These are phyloP conservation scores for Coemansia asiatica DNA, from an alignment of 192 early-diverging fungal genomes.

Conservation along the genomic window DNA sequence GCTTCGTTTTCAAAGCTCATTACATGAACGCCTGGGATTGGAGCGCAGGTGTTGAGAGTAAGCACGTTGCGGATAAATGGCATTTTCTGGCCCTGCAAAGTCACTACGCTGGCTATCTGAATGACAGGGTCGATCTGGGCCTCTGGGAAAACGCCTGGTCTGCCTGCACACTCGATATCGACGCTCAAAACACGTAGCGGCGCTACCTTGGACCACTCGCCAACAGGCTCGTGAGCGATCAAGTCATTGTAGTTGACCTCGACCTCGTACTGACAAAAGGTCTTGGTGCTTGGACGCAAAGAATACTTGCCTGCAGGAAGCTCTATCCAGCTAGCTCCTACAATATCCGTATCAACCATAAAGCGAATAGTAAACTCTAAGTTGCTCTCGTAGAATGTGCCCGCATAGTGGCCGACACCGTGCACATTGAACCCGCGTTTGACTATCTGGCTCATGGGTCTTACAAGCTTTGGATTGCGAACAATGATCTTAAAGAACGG, in stretches of 20 bases:
- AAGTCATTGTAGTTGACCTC: slow-evolving; percentile 74
- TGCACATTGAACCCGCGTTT: slow-evolving; percentile 62
- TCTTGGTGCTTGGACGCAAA: slow-evolving; percentile 41
- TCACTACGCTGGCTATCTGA: slow-evolving; percentile 95
- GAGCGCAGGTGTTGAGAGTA: slow-evolving; percentile 86
- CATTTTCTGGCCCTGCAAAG: slow-evolving; percentile 81
- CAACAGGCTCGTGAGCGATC: slow-evolving; percentile 81
- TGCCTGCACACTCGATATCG: slow-evolving; percentile 98
- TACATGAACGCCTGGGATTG: slow-evolving; percentile 87
- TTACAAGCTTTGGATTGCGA: slow-evolving; percentile 57
- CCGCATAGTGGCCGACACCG: slow-evolving; percentile 55
- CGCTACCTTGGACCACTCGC: slow-evolving; percentile 90
- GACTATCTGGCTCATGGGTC: slow-evolving; percentile 33
- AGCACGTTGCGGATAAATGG: slow-evolving; percentile 95
- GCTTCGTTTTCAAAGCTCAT: slow-evolving; percentile 77
- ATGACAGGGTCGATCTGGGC: slow-evolving; percentile 90
- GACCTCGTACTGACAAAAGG: slow-evolving; percentile 79
- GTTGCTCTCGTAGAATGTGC: slow-evolving; percentile 84
- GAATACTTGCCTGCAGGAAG: slow-evolving; percentile 74
- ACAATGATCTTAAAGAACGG: slow-evolving; percentile 79
- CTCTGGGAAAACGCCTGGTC: slow-evolving; percentile 95
- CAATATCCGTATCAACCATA: slow-evolving; percentile 90
- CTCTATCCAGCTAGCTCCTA: slow-evolving; percentile 92
- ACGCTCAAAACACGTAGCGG: slow-evolving; percentile 93
- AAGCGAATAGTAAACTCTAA: slow-evolving; percentile 83